Conservation (phyloP, 202 grass and related monocot genomes). For the Cymbopogon flexuosus region DNA sequence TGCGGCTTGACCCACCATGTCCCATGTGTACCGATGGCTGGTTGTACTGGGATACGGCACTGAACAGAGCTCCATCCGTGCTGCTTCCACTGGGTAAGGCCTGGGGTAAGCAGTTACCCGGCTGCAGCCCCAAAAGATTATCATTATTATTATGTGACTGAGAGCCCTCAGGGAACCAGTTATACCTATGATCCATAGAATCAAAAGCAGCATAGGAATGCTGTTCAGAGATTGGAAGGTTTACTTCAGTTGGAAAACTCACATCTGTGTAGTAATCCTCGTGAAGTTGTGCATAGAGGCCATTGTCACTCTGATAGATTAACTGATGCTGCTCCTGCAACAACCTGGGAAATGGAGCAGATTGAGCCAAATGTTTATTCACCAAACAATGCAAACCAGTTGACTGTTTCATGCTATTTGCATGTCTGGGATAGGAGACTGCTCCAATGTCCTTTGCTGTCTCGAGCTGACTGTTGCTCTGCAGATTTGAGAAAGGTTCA, state of each 20-base stretch:
- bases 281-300: constrained; percentile 27
- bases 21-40: constrained; percentile 26
- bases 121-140: constrained; percentile 37
- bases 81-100: constrained; percentile 32
- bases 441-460: constrained; percentile 25
- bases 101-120: constrained; percentile 20
- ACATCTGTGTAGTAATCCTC: constrained; percentile 29
- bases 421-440: constrained; percentile 29
- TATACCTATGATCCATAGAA: constrained; percentile 35
- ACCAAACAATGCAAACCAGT: constrained; percentile 36
- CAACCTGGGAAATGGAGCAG: constrained; percentile 19
- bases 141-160: constrained; percentile 36
- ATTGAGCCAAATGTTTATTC: constrained; percentile 29
- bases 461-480: constrained; percentile 28
- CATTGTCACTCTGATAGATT: constrained; percentile 21
- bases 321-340: constrained; percentile 29
- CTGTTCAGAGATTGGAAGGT: constrained; percentile 26
- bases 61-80: constrained; percentile 49
- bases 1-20: constrained; percentile 18
- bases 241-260: constrained; percentile 34
- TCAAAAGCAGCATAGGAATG: constrained; percentile 26
- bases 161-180: constrained; percentile 29
- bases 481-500: constrained; percentile 31
- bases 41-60: constrained; percentile 39
- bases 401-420: constrained; percentile 34